Percentiles rank a stretch among this genome's conserved stretches.
phyloP scores from a whole-genome alignment of 306 rosid species.

The Styphnolobium japonicum region DNA sequence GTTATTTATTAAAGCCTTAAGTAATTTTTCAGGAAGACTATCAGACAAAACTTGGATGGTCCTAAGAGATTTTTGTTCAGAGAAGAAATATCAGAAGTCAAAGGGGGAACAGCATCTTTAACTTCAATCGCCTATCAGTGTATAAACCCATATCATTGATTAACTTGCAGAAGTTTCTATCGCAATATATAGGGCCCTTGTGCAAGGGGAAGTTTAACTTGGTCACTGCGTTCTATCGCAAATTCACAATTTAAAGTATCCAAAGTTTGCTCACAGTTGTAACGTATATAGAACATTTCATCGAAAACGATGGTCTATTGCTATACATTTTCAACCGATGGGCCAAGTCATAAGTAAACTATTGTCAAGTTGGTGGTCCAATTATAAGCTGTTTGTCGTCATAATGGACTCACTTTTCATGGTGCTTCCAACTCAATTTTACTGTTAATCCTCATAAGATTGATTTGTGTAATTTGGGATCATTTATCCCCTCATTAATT shows the following conservation, averaged over 20 bases:
- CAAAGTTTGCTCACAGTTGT: slow-evolving; percentile 27
- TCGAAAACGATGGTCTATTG: slow-evolving; percentile 23
- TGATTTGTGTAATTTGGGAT: background rate
- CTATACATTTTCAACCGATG: slow-evolving; percentile 6
- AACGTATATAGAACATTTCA: background rate
- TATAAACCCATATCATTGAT: slow-evolving; percentile 11
- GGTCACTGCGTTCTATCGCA: slow-evolving; percentile 20
- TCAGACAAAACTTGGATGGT: slow-evolving; percentile 23
- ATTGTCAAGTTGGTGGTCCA: slow-evolving; percentile 24
- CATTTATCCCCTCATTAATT: background rate
- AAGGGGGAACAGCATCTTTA: slow-evolving; percentile 24
- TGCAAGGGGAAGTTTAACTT: slow-evolving; percentile 14
- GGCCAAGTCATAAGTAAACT: slow-evolving; percentile 20
- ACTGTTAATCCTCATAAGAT: background rate
- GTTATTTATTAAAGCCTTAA: background rate
- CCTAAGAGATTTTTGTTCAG: background rate
- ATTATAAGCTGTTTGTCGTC: slow-evolving; percentile 8
- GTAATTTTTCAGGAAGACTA: background rate
- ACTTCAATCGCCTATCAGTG: slow-evolving; percentile 24
- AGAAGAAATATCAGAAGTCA: slow-evolving; percentile 47
- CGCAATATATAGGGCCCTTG: slow-evolving; percentile 21
- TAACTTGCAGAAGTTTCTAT: slow-evolving; percentile 28
- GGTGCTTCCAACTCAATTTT: background rate
- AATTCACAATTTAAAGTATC: slow-evolving; percentile 31
- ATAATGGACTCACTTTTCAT: background rate